Conservation (phyloP, 129 eudicot species). For the Pittosporum tobira region DNA sequence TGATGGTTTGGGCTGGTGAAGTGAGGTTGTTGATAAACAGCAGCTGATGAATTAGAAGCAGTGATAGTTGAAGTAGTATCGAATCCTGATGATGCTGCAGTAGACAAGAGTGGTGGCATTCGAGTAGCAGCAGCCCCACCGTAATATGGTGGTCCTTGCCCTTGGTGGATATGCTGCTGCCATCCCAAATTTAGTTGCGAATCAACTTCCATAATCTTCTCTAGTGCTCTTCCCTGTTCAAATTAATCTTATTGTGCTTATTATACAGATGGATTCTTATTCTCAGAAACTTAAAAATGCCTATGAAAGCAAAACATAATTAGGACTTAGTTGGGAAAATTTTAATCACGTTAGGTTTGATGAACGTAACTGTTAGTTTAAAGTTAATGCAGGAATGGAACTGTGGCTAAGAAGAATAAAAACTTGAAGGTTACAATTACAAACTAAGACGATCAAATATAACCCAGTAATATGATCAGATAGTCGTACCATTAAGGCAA, state of each 20-base stretch:
- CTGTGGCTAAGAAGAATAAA: too few species aligned
- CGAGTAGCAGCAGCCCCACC: conserved; percentile 26
- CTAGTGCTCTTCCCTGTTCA: conserved; percentile 46
- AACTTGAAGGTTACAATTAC: too few species aligned
- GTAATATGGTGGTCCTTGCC: too few species aligned
- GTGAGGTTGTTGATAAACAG: conserved; percentile 20
- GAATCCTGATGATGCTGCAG: conserved; percentile 81
- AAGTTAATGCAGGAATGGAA: too few species aligned
- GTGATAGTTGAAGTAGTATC: conserved; percentile 18
- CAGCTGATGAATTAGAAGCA: conserved; percentile 32
- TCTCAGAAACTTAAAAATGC: too few species aligned
- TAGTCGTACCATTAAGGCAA: neutral
- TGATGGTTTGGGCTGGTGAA: conserved; percentile 6
- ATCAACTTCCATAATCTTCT: conserved; percentile 28
- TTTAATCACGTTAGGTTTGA: too few species aligned
- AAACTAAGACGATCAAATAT: neutral
- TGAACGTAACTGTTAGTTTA: too few species aligned
- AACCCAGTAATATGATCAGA: neutral
- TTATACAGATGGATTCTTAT: neutral
- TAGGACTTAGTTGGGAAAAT: too few species aligned
- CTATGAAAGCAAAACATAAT: too few species aligned
- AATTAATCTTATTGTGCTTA: neutral
- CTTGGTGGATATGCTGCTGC: conserved; percentile 25
- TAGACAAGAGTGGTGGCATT: conserved; percentile 37
- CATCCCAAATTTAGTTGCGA: conserved; percentile 25